Percentiles rank a stretch among this genome's conserved stretches.
Conservation (phyloP, 495 filamentous ascomycete genomes). For the Tuber umbilicatum region DNA sequence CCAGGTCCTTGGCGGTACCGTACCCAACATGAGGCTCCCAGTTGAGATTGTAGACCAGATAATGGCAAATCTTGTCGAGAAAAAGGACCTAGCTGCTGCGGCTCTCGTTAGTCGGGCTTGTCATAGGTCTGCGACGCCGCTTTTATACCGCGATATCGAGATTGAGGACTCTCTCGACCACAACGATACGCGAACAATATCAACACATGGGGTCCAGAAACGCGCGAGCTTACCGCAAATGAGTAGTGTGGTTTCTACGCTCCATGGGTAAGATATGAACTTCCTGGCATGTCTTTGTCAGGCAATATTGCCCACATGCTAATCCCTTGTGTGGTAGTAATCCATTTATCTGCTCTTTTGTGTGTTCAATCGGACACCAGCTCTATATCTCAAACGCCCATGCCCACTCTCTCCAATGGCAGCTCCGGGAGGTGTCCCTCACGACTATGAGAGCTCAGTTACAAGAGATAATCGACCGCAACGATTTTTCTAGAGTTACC, state of each 20-base stretch:
- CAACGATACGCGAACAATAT: not conserved
- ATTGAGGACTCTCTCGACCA: constrained; percentile 13
- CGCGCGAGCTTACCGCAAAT: constrained; percentile 21
- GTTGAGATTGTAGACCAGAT: constrained; percentile 32
- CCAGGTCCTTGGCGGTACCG: constrained; percentile 7
- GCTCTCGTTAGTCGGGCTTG: constrained; percentile 31
- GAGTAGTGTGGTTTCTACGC: constrained; percentile 14
- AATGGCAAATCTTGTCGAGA: constrained; percentile 25
- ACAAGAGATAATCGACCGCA: constrained; percentile 28
- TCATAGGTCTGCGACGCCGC: constrained; percentile 23
- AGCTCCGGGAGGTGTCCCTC: constrained; percentile 27
- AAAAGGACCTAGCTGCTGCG: constrained; percentile 14
- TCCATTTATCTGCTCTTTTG: constrained; percentile 27
- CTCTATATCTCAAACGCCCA: constrained; percentile 12
- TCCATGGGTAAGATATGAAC: constrained; percentile 25
- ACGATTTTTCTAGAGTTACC: constrained; percentile 29
- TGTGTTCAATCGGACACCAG: constrained; percentile 23
- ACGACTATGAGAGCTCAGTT: constrained; percentile 13
- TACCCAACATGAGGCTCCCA: constrained; percentile 28
- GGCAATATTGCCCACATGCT: constrained; percentile 12
- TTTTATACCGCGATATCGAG: constrained; percentile 30
- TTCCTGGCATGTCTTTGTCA: not conserved
- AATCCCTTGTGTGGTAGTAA: constrained; percentile 20
- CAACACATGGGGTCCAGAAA: constrained; percentile 7
- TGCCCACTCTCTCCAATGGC: constrained; percentile 10